Percentiles rank a stretch among this genome's conserved stretches.
These are phyloP conservation scores for Saturnispora quitensis DNA, from an alignment of 805 yeast species.

Conservation along the genomic window DNA sequence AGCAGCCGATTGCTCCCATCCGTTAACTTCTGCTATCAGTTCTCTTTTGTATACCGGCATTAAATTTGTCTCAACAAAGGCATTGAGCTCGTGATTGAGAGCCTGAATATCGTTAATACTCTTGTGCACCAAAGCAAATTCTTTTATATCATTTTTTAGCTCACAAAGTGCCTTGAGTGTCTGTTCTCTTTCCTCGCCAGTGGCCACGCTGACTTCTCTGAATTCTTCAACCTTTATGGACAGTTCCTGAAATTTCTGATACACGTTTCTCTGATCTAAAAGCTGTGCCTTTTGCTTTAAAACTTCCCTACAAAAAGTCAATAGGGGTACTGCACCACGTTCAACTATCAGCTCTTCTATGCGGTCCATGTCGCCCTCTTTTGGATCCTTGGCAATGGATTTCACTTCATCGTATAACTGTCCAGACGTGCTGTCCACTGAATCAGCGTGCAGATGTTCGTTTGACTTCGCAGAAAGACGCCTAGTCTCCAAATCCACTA, in stretches of 20 bases:
- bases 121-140: background rate
- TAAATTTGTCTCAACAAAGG: background rate
- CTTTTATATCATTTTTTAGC: background rate
- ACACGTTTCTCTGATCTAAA: background rate
- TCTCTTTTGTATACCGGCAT: background rate
- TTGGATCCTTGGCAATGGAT: background rate
- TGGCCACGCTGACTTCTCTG: slow-evolving; percentile 4
- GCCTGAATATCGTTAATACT: background rate
- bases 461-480: background rate
- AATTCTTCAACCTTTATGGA: slow-evolving; percentile 7
- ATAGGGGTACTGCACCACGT: slow-evolving; percentile 9
- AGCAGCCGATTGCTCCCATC: slow-evolving; percentile 6
- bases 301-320: slow-evolving; percentile 10
- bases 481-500: background rate
- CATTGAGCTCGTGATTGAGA: background rate
- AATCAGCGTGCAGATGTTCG: background rate
- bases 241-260: background rate
- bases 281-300: slow-evolving; percentile 7
- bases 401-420: background rate
- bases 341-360: slow-evolving; percentile 4
- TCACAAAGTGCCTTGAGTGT: background rate
- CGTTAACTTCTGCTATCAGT: background rate
- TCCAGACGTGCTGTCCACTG: background rate
- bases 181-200: background rate
- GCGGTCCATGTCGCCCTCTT: background rate